Percentiles rank a stretch among this genome's conserved stretches.
Evolutionary conservation across 306 rosid genomes (phyloP).

Genomic region (Prunus armeniaca): DNA sequence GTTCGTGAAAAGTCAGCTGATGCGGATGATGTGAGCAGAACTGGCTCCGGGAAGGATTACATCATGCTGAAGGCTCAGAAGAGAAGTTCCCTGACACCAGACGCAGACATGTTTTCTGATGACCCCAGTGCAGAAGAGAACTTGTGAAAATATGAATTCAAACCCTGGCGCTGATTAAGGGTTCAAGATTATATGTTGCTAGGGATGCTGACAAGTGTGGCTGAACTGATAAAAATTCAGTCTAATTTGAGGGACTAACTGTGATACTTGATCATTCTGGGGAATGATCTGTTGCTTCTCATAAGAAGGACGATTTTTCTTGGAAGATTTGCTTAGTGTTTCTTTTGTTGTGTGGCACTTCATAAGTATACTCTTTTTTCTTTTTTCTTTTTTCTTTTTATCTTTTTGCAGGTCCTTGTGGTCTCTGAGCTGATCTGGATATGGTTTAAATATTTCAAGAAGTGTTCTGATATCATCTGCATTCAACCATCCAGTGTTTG

Average conservation of each 20-base stretch:
- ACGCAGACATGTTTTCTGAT: conserved; percentile 28
- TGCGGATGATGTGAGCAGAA: conserved; percentile 28
- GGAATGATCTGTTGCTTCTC: conserved; percentile 31
- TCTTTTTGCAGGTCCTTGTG: conserved; percentile 77
- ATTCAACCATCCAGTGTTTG: conserved; percentile 62
- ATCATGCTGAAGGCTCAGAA: conserved; percentile 33
- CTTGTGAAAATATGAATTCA: conserved; percentile 10
- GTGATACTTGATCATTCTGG: conserved; percentile 21
- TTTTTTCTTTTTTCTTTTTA: conserved; percentile 50
- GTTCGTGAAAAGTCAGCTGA: conserved; percentile 37
- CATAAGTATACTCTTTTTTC: conserved; percentile 49
- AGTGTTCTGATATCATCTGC: conserved; percentile 64
- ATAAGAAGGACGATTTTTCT: conserved; percentile 39
- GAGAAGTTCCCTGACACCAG: conserved; percentile 29
- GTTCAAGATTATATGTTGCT: conserved; percentile 30
- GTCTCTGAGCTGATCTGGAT: conserved; percentile 53
- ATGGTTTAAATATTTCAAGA: conserved; percentile 68
- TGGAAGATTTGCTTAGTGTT: conserved; percentile 55
- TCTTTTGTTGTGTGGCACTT: conserved; percentile 63
- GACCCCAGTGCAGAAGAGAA: conserved; percentile 23
- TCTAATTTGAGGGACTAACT: conserved; percentile 34
- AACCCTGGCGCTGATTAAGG: conserved; percentile 29
- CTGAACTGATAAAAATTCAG: conserved; percentile 19
- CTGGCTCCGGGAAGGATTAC: conserved; percentile 21
- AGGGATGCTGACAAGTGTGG: conserved; percentile 24